A percentile compares a stretch with the other conserved stretches of the same genome.
phyloP scores from a whole-genome alignment of 139 green algal species.

The Chlorella sp. region DNA sequence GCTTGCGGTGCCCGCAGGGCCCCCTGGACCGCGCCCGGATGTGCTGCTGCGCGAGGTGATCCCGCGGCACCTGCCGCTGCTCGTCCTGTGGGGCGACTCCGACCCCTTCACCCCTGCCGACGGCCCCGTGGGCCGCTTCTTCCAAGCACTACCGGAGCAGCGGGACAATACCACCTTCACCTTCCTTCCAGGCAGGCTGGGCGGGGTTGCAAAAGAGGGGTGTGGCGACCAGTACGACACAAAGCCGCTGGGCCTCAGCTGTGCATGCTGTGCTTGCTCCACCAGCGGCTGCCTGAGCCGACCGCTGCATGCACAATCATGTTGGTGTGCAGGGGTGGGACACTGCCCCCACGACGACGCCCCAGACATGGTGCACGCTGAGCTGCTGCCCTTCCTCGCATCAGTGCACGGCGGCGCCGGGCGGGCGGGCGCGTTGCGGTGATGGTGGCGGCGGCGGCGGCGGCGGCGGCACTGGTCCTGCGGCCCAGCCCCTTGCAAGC shows the following conservation, averaged over 20 bases:
- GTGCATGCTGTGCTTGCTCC: background rate
- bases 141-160: constrained; percentile 54
- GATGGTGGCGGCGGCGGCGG: too few species aligned
- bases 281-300: background rate
- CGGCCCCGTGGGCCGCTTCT: constrained; percentile 88
- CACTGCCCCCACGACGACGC: constrained; percentile 68
- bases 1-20: constrained; percentile 50
- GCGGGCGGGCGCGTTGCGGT: too few species aligned
- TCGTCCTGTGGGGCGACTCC: constrained; percentile 88
- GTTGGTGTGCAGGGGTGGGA: background rate
- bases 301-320: background rate
- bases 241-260: background rate
- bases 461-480: too few species aligned
- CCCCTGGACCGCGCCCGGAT: constrained; percentile 85
- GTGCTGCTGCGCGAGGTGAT: constrained; percentile 54
- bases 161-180: constrained; percentile 58
- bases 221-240: background rate
- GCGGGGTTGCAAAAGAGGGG: background rate
- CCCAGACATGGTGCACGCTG: constrained; percentile 63
- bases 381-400: constrained; percentile 78
- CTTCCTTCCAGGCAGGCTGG: constrained; percentile 42
- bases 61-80: constrained; percentile 55
- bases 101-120: constrained; percentile 91
- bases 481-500: too few species aligned
- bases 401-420: background rate